A percentile compares a stretch with the other conserved stretches of the same genome.
Evolutionary conservation across 164 flowering plant species (phyloP).

Genomic region (Santalum album): DNA sequence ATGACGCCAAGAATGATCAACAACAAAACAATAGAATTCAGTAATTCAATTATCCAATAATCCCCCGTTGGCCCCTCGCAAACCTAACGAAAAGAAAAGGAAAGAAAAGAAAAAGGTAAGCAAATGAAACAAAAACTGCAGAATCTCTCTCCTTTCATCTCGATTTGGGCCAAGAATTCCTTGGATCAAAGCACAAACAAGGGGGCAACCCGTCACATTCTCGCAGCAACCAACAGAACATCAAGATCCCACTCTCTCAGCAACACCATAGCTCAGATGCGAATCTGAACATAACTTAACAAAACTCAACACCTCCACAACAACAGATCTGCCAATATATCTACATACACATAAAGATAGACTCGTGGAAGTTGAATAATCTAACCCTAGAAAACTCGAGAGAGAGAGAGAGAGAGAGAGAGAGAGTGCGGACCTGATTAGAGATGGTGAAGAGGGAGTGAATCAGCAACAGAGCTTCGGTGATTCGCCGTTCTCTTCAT

Average conservation of each 20-base stretch:
- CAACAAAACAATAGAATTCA: too few species aligned
- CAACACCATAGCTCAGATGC: too few species aligned
- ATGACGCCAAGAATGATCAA: too few species aligned
- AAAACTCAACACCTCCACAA: conserved; percentile 1
- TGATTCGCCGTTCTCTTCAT: too few species aligned
- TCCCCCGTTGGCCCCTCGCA: not conserved
- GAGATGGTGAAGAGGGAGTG: too few species aligned
- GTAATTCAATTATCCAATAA: not conserved
- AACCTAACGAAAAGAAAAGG: too few species aligned
- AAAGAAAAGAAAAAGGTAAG: not conserved
- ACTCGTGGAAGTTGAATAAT: not conserved
- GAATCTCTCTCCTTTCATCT: not conserved
- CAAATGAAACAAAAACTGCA: not conserved
- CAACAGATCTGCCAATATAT: conserved; percentile 18
- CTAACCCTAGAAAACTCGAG: conserved; percentile 5
- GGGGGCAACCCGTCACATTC: too few species aligned
- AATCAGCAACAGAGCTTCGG: too few species aligned
- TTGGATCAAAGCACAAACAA: not conserved
- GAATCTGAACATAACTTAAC: not conserved
- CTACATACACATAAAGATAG: conserved; percentile 1
- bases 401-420: not conserved
- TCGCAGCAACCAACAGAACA: too few species aligned
- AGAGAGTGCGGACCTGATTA: conserved; percentile 11
- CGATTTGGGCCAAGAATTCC: not conserved
- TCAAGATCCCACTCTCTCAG: not conserved